Conservation (phyloP, 257 asterid genomes). For the Vinca minor region DNA sequence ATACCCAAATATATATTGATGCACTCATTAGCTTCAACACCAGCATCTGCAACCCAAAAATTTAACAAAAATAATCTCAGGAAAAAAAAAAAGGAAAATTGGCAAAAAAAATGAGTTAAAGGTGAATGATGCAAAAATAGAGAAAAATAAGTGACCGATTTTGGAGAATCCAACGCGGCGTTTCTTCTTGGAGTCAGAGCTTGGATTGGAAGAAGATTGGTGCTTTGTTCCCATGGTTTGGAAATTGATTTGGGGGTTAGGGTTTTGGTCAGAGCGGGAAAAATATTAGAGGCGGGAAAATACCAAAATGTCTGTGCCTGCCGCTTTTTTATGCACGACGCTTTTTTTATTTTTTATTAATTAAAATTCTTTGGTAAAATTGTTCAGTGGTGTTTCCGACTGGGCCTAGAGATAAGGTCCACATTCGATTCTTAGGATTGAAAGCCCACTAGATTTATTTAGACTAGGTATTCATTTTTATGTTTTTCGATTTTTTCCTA, state of each 20-base stretch:
- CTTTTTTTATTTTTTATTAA: too few relatives aligned
- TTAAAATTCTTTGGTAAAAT: too few relatives aligned
- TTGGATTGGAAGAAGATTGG: slow-evolving; percentile 48
- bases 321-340: too few relatives aligned
- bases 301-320: background rate
- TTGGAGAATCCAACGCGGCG: slow-evolving; percentile 65
- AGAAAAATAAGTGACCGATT: slow-evolving; percentile 37
- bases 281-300: slow-evolving; percentile 74
- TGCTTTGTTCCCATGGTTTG: slow-evolving; percentile 86
- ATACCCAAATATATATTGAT: slow-evolving; percentile 64
- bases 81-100: background rate
- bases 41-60: slow-evolving; percentile 52
- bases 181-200: slow-evolving; percentile 43
- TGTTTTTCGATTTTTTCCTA: too few relatives aligned
- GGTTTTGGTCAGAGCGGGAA: slow-evolving; percentile 78
- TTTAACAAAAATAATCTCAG: background rate
- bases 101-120: background rate
- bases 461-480: too few relatives aligned
- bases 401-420: too few relatives aligned
- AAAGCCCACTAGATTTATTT: too few relatives aligned
- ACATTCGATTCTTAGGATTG: too few relatives aligned
- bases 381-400: too few relatives aligned
- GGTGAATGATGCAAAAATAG: slow-evolving; percentile 9
- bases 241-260: slow-evolving; percentile 49
- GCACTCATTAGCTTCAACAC: slow-evolving; percentile 69